A percentile compares a stretch with the other conserved stretches of the same genome.
Conservation (phyloP, 2,329 filamentous ascomycete species). For the Xylaria digitata region DNA sequence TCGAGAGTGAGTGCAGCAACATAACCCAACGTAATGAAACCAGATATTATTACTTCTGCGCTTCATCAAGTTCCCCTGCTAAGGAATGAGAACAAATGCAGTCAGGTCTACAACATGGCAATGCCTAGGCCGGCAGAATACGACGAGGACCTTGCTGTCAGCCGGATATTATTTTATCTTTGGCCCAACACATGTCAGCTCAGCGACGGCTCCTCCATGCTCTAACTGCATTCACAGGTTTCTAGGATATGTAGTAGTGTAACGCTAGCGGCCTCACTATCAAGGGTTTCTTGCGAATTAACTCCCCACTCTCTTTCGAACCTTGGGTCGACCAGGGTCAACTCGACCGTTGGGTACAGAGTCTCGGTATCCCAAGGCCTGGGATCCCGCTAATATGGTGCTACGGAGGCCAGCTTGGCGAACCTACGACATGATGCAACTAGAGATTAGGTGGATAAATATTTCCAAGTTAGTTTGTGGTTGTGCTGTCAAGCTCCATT, state of each 20-base stretch:
- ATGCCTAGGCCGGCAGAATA: not conserved
- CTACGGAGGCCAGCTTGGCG: constrained; percentile 4
- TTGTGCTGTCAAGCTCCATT: too few species aligned
- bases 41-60: not conserved
- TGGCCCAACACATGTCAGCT: not conserved
- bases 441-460: not conserved
- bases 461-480: not conserved
- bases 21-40: not conserved
- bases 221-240: constrained; percentile 1
- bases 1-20: constrained; percentile 1
- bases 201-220: too few species aligned
- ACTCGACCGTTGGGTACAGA: not conserved
- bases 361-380: not conserved
- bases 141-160: not conserved
- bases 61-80: not conserved
- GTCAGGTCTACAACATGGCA: constrained; percentile 9
- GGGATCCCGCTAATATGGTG: not conserved
- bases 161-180: not conserved
- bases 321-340: not conserved
- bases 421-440: not conserved
- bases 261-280: too few species aligned
- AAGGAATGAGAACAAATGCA: not conserved
- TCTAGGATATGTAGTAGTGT: not conserved
- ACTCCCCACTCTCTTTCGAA: not conserved
- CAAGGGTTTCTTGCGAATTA: constrained; percentile 5